phyloP scores from a whole-genome alignment of 176 grass and related monocot species.

The Raddia distichophylla region DNA sequence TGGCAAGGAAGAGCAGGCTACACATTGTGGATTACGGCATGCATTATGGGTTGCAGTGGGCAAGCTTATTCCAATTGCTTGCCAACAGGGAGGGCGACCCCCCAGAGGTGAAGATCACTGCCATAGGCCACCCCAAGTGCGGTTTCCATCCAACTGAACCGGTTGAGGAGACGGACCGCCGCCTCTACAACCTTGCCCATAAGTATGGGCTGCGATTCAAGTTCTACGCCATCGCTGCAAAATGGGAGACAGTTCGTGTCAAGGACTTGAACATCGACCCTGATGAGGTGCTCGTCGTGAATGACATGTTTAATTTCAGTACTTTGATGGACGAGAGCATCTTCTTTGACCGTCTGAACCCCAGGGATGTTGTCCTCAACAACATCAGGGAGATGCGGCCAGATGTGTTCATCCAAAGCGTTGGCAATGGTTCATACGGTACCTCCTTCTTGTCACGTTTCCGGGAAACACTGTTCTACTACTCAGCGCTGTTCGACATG shows the following conservation, averaged over 20 bases:
- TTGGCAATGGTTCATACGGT: slow-evolving; percentile 34
- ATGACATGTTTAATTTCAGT: slow-evolving; percentile 47
- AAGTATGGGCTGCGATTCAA: slow-evolving; percentile 48
- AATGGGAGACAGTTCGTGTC: slow-evolving; percentile 43
- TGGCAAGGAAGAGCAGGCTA: slow-evolving; percentile 28
- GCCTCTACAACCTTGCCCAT: slow-evolving; percentile 38
- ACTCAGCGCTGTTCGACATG: slow-evolving; percentile 55
- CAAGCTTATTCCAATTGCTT: slow-evolving; percentile 33
- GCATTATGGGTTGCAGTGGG: slow-evolving; percentile 55
- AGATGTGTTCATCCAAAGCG: slow-evolving; percentile 46
- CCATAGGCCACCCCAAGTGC: slow-evolving; percentile 46
- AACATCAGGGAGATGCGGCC: slow-evolving; percentile 52
- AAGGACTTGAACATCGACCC: slow-evolving; percentile 37
- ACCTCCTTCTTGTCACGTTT: slow-evolving; percentile 58
- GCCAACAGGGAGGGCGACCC: slow-evolving; percentile 25
- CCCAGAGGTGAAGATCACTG: slow-evolving; percentile 51
- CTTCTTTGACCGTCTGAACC: slow-evolving; percentile 34
- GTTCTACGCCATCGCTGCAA: slow-evolving; percentile 42
- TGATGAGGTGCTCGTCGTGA: slow-evolving; percentile 56
- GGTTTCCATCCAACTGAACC: slow-evolving; percentile 44
- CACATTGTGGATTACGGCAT: slow-evolving; percentile 57
- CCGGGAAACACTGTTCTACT: slow-evolving; percentile 50
- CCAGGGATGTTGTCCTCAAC: slow-evolving; percentile 47
- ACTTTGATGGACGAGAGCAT: slow-evolving; percentile 56
- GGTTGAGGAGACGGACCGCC: slow-evolving; percentile 43